Conservation (phyloP, 805 yeast species). For the Starmera amethionina region DNA sequence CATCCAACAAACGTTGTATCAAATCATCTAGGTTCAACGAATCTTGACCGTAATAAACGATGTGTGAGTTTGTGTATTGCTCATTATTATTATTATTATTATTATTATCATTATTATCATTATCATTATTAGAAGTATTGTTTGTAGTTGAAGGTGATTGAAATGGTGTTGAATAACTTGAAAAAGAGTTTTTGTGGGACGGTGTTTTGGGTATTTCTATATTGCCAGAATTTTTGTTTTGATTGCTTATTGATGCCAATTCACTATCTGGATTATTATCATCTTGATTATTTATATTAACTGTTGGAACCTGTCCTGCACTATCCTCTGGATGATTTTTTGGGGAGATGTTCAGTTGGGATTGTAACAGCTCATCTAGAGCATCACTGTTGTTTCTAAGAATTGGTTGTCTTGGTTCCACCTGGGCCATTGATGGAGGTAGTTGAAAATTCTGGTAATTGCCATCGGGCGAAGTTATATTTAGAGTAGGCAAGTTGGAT, state of each 20-base stretch:
- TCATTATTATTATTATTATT: too few relatives aligned
- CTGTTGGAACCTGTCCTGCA: slow-evolving; percentile 1
- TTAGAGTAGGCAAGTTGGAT: slow-evolving; percentile 9
- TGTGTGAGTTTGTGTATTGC: too few relatives aligned
- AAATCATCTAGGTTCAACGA: slow-evolving; percentile 67
- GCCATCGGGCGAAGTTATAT: slow-evolving; percentile 19
- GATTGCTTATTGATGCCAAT: not conserved
- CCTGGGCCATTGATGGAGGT: slow-evolving; percentile 61
- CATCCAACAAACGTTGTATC: slow-evolving; percentile 85
- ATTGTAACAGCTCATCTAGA: slow-evolving; percentile 5
- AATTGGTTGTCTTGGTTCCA: slow-evolving; percentile 69
- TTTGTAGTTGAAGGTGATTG: slow-evolving; percentile 18
- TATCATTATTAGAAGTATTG: slow-evolving; percentile 10
- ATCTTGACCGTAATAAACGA: not conserved
- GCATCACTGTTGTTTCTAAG: slow-evolving; percentile 37
- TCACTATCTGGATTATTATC: not conserved
- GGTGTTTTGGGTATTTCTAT: slow-evolving; percentile 19
- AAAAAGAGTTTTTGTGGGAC: slow-evolving; percentile 14
- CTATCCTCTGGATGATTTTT: slow-evolving; percentile 1
- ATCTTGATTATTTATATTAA: not conserved
- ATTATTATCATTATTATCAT: slow-evolving; percentile 11
- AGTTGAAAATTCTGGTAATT: slow-evolving; percentile 23
- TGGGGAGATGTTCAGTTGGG: not conserved
- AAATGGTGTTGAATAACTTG: slow-evolving; percentile 16
- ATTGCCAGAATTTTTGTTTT: slow-evolving; percentile 1